Evolutionary conservation across 257 asterid genomes (phyloP), one percentile per base, ranked within the genome.

Genomic region (Gentiana dahurica): DNA sequence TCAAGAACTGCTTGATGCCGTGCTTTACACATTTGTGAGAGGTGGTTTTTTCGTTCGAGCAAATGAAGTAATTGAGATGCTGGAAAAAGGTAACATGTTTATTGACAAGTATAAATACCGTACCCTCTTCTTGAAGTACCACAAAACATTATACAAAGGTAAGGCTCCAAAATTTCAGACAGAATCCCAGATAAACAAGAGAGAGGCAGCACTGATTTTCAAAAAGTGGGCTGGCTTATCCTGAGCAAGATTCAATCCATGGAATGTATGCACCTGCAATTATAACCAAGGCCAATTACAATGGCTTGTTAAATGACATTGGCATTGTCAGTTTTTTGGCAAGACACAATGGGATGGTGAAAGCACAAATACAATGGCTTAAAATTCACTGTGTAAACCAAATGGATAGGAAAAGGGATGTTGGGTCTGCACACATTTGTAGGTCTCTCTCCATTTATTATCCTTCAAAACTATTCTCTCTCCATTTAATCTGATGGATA

Each of bases 11-110:
- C 65, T 87, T 85, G 97, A 91, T 71, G 74, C 90, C 38, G 82
- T 87, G 54, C 98, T 91, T 56, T 85, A 87, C 58, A 83, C 94
- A 9, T 85, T 91, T 15, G 98, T 79, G 7, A 74, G 97, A 67
- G 98, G 98, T 34, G 98, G 98, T 3, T 91, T 85, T 68, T 87
- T 91, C 63, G 56, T 52, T 34, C 80, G 98, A 52, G 97, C 93
- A 34, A 85, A 76, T 45, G 97, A 91, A 65, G 97, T 83, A 24
- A 80, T 81, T 54, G 90, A 77, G 59, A 73, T 85, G 81, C 90
- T 87, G 79, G 97, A 91, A 78, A 73, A 72, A 65, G 81, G 79
- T 4, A 57, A 68, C 33, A 85, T 91, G 89, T 87, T 91, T 56
- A 53, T 87, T 33, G 97, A 91, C 73, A 91, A 85, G 81, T 91